Percentiles rank a stretch among this genome's conserved stretches.
Evolutionary conservation across 1,284 basidiomycete genomes (phyloP).

Genomic region (Malassezia furfur): DNA sequence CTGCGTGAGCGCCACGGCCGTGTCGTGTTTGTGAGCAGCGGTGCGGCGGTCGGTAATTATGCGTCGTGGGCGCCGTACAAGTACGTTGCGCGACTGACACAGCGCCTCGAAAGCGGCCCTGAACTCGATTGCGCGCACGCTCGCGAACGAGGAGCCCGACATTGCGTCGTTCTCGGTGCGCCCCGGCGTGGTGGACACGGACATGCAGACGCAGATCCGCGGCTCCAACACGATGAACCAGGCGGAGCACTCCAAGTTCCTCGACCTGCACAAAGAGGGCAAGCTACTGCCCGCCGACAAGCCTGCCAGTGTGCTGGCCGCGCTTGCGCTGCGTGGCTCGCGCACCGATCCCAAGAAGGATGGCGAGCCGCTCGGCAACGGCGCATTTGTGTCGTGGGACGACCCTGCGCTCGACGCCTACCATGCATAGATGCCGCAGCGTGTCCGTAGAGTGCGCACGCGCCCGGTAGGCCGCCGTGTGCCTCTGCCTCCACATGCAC

Average conservation of each 20-base stretch:
- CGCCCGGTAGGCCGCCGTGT: no score
- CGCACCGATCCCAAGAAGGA: constrained; percentile 51
- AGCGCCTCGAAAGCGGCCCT: constrained; percentile 58
- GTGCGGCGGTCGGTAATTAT: constrained; percentile 62
- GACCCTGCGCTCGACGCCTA: constrained; percentile 28
- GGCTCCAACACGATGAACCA: constrained; percentile 53
- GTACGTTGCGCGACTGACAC: neutral
- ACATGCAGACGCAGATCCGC: constrained; percentile 50
- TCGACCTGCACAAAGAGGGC: constrained; percentile 58
- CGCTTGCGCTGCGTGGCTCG: constrained; percentile 49
- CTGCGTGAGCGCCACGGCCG: constrained; percentile 57
- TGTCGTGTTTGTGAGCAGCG: constrained; percentile 70
- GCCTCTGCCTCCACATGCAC: neutral
- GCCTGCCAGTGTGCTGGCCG: constrained; percentile 62
- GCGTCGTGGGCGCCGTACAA: constrained; percentile 70
- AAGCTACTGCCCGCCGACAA: constrained; percentile 54
- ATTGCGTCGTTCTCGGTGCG: constrained; percentile 67
- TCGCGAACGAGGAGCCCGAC: constrained; percentile 67
- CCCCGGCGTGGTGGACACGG: constrained; percentile 68
- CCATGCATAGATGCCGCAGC: neutral
- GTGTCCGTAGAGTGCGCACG: no score
- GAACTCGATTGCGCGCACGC: constrained; percentile 69
- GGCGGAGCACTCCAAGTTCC: constrained; percentile 56
- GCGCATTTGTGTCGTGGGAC: constrained; percentile 61
- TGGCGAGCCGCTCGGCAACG: constrained; percentile 46